Percentiles rank a stretch among this genome's conserved stretches.
These are phyloP conservation scores for Musa itinerans DNA, from an alignment of 176 grass and related monocot species.

Conservation along the genomic window DNA sequence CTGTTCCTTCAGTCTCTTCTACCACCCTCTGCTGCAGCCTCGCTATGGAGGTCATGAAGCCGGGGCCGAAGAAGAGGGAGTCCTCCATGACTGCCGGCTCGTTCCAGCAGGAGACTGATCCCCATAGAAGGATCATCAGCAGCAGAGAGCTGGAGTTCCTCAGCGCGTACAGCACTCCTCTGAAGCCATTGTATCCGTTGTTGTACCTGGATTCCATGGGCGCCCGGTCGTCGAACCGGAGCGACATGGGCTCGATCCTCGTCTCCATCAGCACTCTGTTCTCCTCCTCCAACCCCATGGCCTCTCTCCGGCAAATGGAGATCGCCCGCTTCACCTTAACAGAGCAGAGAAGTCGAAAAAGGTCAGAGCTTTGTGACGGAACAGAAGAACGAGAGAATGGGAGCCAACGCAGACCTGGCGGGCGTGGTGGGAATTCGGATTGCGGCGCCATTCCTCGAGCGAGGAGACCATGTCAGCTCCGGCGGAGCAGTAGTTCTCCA, in stretches of 20 bases:
- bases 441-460: constrained; percentile 24
- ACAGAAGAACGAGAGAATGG: not conserved
- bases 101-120: constrained; percentile 51
- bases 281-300: constrained; percentile 67
- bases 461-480: constrained; percentile 40
- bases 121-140: constrained; percentile 62
- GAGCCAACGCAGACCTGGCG: constrained; percentile 31
- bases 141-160: constrained; percentile 55
- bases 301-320: constrained; percentile 48
- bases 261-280: constrained; percentile 65
- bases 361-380: not conserved
- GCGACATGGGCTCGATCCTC: constrained; percentile 37
- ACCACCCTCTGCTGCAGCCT: constrained; percentile 54
- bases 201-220: constrained; percentile 53
- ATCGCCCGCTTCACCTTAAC: constrained; percentile 56
- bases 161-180: constrained; percentile 66
- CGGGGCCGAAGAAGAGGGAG: constrained; percentile 44
- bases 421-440: constrained; percentile 30
- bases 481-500: constrained; percentile 55
- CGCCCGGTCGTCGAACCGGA: constrained; percentile 43
- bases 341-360: constrained; percentile 4
- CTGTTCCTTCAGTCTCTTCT: constrained; percentile 25
- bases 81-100: not conserved
- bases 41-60: constrained; percentile 51
- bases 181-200: constrained; percentile 81